Base-by-base conservation (phyloP, 257 asterid species). In the Schizonepeta tenuifolia region DNA sequence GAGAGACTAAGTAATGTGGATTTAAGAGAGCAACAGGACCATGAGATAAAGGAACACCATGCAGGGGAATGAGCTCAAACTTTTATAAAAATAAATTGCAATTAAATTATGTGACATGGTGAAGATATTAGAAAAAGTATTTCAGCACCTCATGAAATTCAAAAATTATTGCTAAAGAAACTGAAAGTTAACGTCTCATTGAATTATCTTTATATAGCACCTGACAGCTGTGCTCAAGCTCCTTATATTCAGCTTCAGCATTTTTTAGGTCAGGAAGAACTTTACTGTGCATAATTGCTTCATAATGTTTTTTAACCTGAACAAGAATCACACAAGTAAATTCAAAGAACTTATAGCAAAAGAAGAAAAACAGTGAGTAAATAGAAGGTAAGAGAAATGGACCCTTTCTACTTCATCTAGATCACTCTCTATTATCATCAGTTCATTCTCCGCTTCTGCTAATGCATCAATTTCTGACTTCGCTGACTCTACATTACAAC, bases 261-360 rank as follows among this genome's bases (percentile, higher is more conserved):
- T 68, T 81, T 65, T 83, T 75, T 73, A 92, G 58, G 40, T 64
- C 84, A 64, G 84, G n/a, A 74, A 88, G 89, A 73, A 88, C 87
- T 78, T 74, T 85, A 14, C 40, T 72, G 0, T 59, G 71, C 98
- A 91, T 88, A 46, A 77, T 9, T 57, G 40, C 71, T 79, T 95
- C 97, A 78, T 75, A 87, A 75, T 87, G 85, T 72, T 71, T 79
- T 82, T 87, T 89, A 43, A 61, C 77, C 98, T 93, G 94, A 54
- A 74, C 17, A 71, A 40, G 33, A 75, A 80, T 70, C 43, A 56
- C 18, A 77, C 13, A 60, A 50, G 24, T 46, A 44, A 69, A 49
- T 47, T 64, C 31, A 67, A 66, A 74, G 3, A 65, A 17, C 50
- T 15, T 33, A 11, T 9, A 57, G 64, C 70, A 65, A 54, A 59